Base-by-base conservation (phyloP, 306 rosid species). In the Luffa aegyptiaca region DNA sequence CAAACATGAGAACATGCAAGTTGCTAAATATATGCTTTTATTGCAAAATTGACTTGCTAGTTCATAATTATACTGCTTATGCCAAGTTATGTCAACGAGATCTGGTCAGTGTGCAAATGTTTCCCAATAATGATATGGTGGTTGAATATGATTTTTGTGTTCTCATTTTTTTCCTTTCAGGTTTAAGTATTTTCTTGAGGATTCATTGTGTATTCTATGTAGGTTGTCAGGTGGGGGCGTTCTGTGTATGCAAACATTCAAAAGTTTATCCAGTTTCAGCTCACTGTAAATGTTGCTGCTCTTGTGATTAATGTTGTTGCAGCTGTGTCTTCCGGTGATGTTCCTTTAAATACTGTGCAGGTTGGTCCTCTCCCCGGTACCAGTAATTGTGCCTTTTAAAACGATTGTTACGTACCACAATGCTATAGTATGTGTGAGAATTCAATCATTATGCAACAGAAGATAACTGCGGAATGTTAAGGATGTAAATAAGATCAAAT, bases 211-310 rank as follows among this genome's bases (percentile, higher is more conserved):
- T 73, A 73, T 58, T 80, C 52, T 64, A 42, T 78, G 62, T 84
- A 95, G 98, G 98, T 95, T 88, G 98, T 95, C 76, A 95, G 97
- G 53, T 95, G 98, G 98, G 98, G 98, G 73, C 97, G 98, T 65
- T 95, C 98, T 85, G 98, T 95, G 18, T 95, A 92, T 86, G 97
- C 98, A 80, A 95, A 95, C 82, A 92, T 95, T 86, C 98, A 95
- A 87, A 95, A 95, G 82, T 95, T 95, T 84, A 95, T 95, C 83
- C 98, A 95, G 85, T 95, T 95, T 85, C 98, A 92, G 86, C 97
- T 95, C 52, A 95, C 98, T 5, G 98, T 95, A 62, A 95, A 95
- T 79, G 98, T 91, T 74, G 98, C 97, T 75, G 98, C 98, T 84
- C 97, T 95, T 80, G 89, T 90, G 64, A 95, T 95, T 62, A 95